Evolutionary conservation across 306 rosid species (phyloP), one percentile per base, ranked within the genome.

Genomic region (Nissolia schottii): DNA sequence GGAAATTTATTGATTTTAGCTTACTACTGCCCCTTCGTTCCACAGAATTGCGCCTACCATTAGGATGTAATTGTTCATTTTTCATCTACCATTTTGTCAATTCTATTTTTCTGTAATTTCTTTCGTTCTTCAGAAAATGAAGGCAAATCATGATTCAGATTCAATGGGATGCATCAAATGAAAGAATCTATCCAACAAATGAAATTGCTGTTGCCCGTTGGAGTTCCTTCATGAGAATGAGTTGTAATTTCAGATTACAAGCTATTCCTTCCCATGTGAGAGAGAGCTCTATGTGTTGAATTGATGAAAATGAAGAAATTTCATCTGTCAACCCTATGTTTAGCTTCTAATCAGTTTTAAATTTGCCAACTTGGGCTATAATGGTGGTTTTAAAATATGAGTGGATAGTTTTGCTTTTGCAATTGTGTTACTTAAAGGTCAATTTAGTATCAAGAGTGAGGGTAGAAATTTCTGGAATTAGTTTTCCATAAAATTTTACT

Each of bases 201-300:
- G 14, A 19, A 3, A 25, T 22, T 34, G 6, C 11, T 54, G 64
- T 70, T 53, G 12, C 75, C 35, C 35, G 15, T 60, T 62, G 45
- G 48, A 46, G 63, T 73, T 73, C 50, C 57, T 72, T 72, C 60
- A 14, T 58, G 68, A 58, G 41, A 38, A 37, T 51, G 64, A 40
- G 46, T 57, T 40, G 22, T 3, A 37, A 5, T 57, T 66, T 45
- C 71, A 6, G 16, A 19, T 37, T 46, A 34, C 67, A 66, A 25
- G 40, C 20, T 56, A 49, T 45, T 28, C 28, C 22, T 54, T 65
- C 54, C 45, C 38, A 20, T 75, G 29, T 65, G 46, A 25, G 11
- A 32, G 27, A 32, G 45, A 15, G 32, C 16, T 67, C 63, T 31
- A 22, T 32, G 11, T 43, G 11, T 43, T 58, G 57, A 45, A 14